Percentiles rank a stretch among this genome's conserved stretches.
These are phyloP conservation scores for Candida glaebosa DNA, from an alignment of 805 yeast species.

Conservation along the genomic window DNA sequence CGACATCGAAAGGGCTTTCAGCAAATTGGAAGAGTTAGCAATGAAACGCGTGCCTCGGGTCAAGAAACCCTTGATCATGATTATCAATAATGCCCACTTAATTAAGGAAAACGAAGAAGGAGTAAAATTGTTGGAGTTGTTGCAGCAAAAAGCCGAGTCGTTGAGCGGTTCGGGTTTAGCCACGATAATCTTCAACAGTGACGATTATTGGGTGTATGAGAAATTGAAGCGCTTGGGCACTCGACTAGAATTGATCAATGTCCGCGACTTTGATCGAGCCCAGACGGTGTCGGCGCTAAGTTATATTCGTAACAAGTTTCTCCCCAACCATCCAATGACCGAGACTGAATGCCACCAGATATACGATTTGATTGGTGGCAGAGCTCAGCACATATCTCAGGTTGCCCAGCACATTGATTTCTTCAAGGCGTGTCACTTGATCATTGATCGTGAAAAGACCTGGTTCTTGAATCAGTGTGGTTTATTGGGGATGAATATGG, in stretches of 20 bases:
- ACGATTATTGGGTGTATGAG: constrained; percentile 86
- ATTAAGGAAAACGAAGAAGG: constrained; percentile 78
- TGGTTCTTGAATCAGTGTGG: constrained; percentile 88
- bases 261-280: constrained; percentile 54
- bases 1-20: constrained; percentile 80
- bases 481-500: constrained; percentile 72
- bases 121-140: constrained; percentile 59
- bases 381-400: constrained; percentile 77
- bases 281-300: constrained; percentile 56
- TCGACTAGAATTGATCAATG: constrained; percentile 66
- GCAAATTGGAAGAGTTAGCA: constrained; percentile 72
- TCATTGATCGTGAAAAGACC: constrained; percentile 77
- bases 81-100: constrained; percentile 73
- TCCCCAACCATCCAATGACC: constrained; percentile 32
- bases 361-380: constrained; percentile 73
- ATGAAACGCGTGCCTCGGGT: constrained; percentile 38
- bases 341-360: constrained; percentile 47
- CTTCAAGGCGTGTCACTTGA: constrained; percentile 58
- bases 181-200: constrained; percentile 71
- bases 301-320: constrained; percentile 43
- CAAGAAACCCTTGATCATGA: constrained; percentile 58
- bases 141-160: constrained; percentile 81
- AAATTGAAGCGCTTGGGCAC: constrained; percentile 70
- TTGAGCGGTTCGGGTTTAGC: constrained; percentile 71
- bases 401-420: constrained; percentile 60